Evolutionary conservation across 306 rosid species (phyloP).

Genomic region (Sindora glabra): DNA sequence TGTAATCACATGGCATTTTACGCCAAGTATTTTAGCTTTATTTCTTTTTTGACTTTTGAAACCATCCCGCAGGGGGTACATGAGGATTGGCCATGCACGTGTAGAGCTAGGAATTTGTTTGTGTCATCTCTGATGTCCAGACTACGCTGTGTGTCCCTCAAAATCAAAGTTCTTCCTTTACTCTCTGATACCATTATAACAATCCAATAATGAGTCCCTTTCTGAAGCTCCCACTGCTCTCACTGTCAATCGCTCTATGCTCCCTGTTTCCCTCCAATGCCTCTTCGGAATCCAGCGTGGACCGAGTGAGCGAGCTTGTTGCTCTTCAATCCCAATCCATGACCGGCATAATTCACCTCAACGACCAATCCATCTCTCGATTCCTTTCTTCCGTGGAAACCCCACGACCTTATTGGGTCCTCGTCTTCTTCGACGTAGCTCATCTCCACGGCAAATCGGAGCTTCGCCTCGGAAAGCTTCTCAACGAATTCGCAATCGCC

Average conservation of each 20-base stretch:
- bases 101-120: too few species aligned
- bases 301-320: conserved; percentile 40
- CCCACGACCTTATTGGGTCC: conserved; percentile 38
- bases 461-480: conserved; percentile 52
- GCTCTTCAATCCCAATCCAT: conserved; percentile 39
- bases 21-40: too few species aligned
- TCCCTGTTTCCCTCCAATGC: neutral
- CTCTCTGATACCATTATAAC: neutral
- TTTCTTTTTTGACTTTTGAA: too few species aligned
- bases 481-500: conserved; percentile 30
- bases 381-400: conserved; percentile 26
- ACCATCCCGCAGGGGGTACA: too few species aligned
- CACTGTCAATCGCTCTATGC: conserved; percentile 1
- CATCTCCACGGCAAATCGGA: conserved; percentile 49
- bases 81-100: too few species aligned
- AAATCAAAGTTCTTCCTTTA: too few species aligned
- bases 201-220: conserved; percentile 24
- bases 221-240: neutral
- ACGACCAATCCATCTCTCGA: conserved; percentile 33
- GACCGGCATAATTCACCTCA: conserved; percentile 42
- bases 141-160: too few species aligned
- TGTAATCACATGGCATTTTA: too few species aligned
- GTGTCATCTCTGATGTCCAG: too few species aligned
- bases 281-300: conserved; percentile 23
- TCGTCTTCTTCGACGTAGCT: conserved; percentile 45